Conservation (phyloP, 2,329 filamentous ascomycete genomes). For the Cytospora piceae region DNA sequence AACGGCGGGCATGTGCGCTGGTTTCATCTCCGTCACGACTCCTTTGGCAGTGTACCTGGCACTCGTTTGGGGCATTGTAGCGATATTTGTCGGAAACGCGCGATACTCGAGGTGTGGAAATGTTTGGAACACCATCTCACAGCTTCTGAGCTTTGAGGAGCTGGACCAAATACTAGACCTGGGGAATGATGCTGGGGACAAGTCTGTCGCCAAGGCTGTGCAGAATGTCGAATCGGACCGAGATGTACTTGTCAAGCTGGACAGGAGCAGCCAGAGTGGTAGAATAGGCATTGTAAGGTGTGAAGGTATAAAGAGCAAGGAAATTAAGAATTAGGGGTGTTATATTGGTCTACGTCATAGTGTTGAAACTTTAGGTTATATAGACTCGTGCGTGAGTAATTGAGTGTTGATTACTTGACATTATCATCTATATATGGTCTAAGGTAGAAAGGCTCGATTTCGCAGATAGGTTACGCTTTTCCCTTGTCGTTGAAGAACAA, state of each 20-base stretch:
- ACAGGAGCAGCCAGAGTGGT: too few relatives aligned
- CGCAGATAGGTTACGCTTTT: too few relatives aligned
- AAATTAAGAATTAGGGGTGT: too few relatives aligned
- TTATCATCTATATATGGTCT: too few relatives aligned
- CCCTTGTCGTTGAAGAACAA: too few relatives aligned
- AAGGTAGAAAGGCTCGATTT: too few relatives aligned
- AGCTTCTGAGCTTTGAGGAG: slow-evolving; percentile 11
- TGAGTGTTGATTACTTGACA: too few relatives aligned
- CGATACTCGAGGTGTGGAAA: slow-evolving; percentile 15
- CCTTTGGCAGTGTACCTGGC: neutral
- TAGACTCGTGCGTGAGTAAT: too few relatives aligned
- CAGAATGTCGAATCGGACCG: neutral
- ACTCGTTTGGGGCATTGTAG: neutral
- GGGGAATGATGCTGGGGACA: slow-evolving; percentile 1
- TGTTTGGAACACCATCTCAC: slow-evolving; percentile 19
- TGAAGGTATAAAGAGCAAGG: too few relatives aligned
- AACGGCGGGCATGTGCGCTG: neutral
- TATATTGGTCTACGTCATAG: too few relatives aligned
- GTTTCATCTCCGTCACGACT: slow-evolving; percentile 8
- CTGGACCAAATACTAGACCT: slow-evolving; percentile 5
- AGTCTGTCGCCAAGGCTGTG: neutral
- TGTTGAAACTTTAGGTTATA: too few relatives aligned
- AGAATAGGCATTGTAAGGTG: too few relatives aligned
- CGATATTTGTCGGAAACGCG: neutral
- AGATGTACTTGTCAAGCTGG: slow-evolving; percentile 7